Base-by-base conservation (phyloP, 2,329 filamentous ascomycete genomes). In the Claviceps pazoutovae region DNA sequence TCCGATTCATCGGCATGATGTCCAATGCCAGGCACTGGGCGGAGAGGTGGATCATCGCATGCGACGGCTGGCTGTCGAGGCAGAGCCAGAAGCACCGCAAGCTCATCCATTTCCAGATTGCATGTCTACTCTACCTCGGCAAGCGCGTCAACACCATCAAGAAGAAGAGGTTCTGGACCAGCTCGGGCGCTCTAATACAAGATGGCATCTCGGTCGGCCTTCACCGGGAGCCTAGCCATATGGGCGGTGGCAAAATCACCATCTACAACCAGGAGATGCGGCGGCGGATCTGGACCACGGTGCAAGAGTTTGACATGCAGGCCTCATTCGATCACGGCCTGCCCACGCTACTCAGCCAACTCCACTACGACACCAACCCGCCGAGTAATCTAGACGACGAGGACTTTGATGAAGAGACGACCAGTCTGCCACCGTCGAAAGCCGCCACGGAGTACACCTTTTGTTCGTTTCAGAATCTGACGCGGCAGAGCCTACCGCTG, bases 101-200 rank as follows among this genome's bases (percentile, higher is more conserved):
- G 45, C 70, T 82, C 23, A 74, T 82, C 14, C 76, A 82, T 61
- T 81, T 79, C 60, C 78, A 82, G 61, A 73, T 82, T 16, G 70
- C 72, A 13, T 81, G 78, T 57, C 66, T 82, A 36, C 59, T 78
- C n/a, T 81, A 80, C 56, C 71, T 82, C 2, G 76, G 75, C 44
- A 82, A 81, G 68, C 70, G 76, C 34, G 74, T 81, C 56, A 82
- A 82, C 63, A 77, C 74, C 2, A 74, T 82, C 56, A 80, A 81
- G 68, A 82, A 82, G 71, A 82, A 82, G 70, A 71, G 76, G 13
- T 81, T 79, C 62, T 82, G 78, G 78, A 78, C 75, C 16, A 70
- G 72, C 41, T 70, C 78, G 1, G 77, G 78, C 0, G 69, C 73
- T 5, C 67, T 82, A 52, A 72, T 80, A 14, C 76, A 78, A 47